Conservation (phyloP, 1,139 yeast genomes). For the Pneumocystis canis region DNA sequence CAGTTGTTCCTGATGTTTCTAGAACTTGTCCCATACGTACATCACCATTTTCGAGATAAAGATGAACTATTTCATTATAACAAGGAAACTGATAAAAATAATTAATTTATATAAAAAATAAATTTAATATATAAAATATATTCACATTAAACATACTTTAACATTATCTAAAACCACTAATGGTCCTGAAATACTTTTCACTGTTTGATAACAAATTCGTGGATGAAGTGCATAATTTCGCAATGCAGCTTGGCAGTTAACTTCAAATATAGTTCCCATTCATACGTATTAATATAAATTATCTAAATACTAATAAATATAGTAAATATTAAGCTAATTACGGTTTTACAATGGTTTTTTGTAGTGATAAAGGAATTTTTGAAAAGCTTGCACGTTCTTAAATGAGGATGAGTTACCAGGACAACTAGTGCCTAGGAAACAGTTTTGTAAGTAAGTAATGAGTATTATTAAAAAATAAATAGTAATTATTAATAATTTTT, state of each 20-base stretch:
- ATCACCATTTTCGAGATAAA: slow-evolving; percentile 90
- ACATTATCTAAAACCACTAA: slow-evolving; percentile 90
- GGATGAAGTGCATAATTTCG: background rate
- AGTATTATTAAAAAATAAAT: too few relatives aligned
- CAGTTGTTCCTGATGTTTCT: slow-evolving; percentile 93
- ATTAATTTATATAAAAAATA: too few relatives aligned
- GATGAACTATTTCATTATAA: slow-evolving; percentile 87
- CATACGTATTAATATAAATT: background rate
- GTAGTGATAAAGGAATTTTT: background rate
- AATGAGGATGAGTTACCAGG: background rate
- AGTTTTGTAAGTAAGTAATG: background rate
- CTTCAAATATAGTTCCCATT: background rate
- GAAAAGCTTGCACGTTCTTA: too few relatives aligned
- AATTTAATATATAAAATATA: background rate
- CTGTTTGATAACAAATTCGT: background rate
- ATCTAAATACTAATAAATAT: too few relatives aligned
- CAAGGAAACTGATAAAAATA: slow-evolving; percentile 47
- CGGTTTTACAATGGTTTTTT: too few relatives aligned
- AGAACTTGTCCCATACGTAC: slow-evolving; percentile 93
- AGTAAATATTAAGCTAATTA: too few relatives aligned
- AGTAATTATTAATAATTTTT: too few relatives aligned
- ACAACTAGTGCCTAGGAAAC: background rate
- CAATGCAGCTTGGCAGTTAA: background rate
- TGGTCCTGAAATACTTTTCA: slow-evolving; percentile 50
- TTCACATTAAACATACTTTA: slow-evolving; percentile 28